phyloP scores from a whole-genome alignment of 2,329 filamentous ascomycete genomes.

The Sporothrix protearum region DNA sequence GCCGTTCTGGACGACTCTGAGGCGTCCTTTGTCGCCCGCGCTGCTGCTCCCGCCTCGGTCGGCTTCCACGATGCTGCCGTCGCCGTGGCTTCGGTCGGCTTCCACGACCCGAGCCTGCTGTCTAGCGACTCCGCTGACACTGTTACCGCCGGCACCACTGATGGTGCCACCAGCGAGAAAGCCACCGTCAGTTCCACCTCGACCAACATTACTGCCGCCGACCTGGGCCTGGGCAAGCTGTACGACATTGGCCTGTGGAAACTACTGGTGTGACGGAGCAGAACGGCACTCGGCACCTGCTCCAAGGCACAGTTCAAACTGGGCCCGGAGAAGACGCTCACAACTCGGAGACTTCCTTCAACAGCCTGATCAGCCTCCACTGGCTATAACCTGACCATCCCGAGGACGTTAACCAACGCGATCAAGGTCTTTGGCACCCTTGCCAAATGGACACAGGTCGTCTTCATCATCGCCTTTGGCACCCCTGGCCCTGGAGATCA shows the following conservation, averaged over 20 bases:
- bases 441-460: slow-evolving; percentile 77
- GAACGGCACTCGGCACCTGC: slow-evolving; percentile 61
- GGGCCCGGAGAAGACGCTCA: slow-evolving; percentile 71
- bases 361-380: slow-evolving; percentile 48
- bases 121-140: not conserved
- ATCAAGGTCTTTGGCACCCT: slow-evolving; percentile 71
- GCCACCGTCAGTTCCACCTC: slow-evolving; percentile 26
- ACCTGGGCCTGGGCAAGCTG: slow-evolving; percentile 64
- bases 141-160: slow-evolving; percentile 29
- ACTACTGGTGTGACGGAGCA: slow-evolving; percentile 72
- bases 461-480: slow-evolving; percentile 70
- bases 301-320: slow-evolving; percentile 67
- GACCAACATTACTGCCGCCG: slow-evolving; percentile 53
- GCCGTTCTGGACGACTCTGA: not conserved
- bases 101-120: slow-evolving; percentile 23
- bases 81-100: not conserved
- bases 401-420: slow-evolving; percentile 59
- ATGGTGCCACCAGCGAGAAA: slow-evolving; percentile 25
- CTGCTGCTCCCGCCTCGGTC: not conserved
- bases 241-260: slow-evolving; percentile 85
- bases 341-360: slow-evolving; percentile 54
- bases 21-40: not conserved
- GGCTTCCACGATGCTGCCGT: slow-evolving; percentile 10
- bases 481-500: slow-evolving; percentile 67
- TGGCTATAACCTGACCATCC: slow-evolving; percentile 60